These are phyloP conservation scores for Saxophila tyrrhenica DNA, from an alignment of 495 filamentous ascomycete species.

Conservation along the genomic window DNA sequence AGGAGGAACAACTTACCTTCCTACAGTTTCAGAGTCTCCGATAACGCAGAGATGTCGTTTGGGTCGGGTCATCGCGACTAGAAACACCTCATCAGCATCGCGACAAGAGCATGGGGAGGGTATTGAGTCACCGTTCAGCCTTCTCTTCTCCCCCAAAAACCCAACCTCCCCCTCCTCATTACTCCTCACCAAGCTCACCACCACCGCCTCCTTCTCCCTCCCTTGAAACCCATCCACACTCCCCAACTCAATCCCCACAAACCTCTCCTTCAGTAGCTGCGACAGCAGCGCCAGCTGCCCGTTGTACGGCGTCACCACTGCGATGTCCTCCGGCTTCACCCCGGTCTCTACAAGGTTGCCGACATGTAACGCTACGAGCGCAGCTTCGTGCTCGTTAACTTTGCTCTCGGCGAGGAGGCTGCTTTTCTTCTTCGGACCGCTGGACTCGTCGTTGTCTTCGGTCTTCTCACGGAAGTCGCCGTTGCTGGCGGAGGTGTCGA, in stretches of 20 bases:
- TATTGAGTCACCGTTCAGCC: slow-evolving; percentile 67
- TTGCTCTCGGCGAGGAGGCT: slow-evolving; percentile 70
- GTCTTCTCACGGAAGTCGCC: slow-evolving; percentile 59
- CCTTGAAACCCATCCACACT: slow-evolving; percentile 97
- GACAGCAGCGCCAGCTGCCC: slow-evolving; percentile 77
- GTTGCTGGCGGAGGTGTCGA: slow-evolving; percentile 94
- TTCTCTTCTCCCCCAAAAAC: slow-evolving; percentile 84
- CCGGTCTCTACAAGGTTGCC: slow-evolving; percentile 63
- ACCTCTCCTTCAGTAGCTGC: slow-evolving; percentile 60
- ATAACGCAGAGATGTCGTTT: slow-evolving; percentile 83
- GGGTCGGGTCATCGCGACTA: slow-evolving; percentile 91
- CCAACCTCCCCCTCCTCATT: slow-evolving; percentile 80
- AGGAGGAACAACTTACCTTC: slow-evolving; percentile 46
- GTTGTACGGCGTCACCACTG: slow-evolving; percentile 92
- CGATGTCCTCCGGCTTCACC: slow-evolving; percentile 68
- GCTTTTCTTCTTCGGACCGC: slow-evolving; percentile 36
- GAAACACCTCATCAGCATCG: neutral
- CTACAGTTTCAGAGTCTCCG: slow-evolving; percentile 86
- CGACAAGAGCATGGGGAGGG: no score
- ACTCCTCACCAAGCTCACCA: slow-evolving; percentile 83
- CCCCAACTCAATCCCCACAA: slow-evolving; percentile 77
- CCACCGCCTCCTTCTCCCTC: slow-evolving; percentile 89
- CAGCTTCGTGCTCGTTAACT: slow-evolving; percentile 84
- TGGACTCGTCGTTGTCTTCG: slow-evolving; percentile 31
- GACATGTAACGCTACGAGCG: slow-evolving; percentile 68